These are phyloP conservation scores for Trapa incisa DNA, from an alignment of 345 rosid species.

Conservation along the genomic window DNA sequence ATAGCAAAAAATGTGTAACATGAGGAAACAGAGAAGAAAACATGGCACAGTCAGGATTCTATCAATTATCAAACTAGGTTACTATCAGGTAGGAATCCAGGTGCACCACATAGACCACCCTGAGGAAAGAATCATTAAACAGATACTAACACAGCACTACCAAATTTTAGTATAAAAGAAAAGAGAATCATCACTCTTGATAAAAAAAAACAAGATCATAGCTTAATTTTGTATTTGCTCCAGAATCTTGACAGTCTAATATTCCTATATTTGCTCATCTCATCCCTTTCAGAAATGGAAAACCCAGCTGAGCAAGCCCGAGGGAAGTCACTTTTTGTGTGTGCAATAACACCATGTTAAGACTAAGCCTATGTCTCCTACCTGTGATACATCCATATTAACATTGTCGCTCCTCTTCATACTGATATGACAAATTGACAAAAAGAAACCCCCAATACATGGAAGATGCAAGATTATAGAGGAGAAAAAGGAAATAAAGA, in stretches of 20 bases:
- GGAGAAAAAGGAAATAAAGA: not conserved
- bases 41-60: not conserved
- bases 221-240: not conserved
- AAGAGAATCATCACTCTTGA: not conserved
- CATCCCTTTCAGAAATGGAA: constrained; percentile 1
- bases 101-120: not conserved
- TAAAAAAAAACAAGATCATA: not conserved
- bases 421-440: not conserved
- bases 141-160: not conserved
- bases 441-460: not conserved
- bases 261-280: not conserved
- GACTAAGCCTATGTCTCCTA: not conserved
- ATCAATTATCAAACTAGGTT: not conserved
- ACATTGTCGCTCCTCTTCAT: not conserved
- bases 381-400: not conserved
- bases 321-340: not conserved
- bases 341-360: not conserved
- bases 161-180: not conserved
- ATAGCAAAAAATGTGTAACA: not conserved
- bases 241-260: not conserved
- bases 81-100: not conserved
- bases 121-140: not conserved
- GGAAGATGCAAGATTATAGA: no score
- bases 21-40: not conserved
- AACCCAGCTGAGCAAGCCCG: not conserved